Conservation (phyloP, 2,329 filamentous ascomycete species). For the Fusarium falciforme region DNA sequence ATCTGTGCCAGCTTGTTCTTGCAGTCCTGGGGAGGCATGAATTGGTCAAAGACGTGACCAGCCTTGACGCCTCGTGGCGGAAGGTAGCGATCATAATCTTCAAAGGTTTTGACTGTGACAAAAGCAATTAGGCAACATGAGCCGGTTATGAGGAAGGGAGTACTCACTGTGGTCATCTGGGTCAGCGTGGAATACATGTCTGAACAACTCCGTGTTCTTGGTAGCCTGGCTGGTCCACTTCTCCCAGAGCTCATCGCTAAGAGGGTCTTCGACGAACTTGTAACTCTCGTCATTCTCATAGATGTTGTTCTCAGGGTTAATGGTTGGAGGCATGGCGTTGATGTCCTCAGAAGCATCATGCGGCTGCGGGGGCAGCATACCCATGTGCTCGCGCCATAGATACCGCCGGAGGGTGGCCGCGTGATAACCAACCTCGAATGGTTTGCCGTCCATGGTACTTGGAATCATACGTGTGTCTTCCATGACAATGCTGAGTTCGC, state of each 20-base stretch:
- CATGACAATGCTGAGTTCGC: constrained; percentile 90
- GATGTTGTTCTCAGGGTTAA: constrained; percentile 74
- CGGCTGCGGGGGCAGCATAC: constrained; percentile 79
- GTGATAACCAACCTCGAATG: constrained; percentile 83
- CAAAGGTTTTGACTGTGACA: constrained; percentile 79
- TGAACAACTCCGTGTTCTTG: constrained; percentile 78
- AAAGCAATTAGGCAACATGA: constrained; percentile 16
- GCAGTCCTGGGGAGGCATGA: constrained; percentile 78
- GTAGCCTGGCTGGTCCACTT: constrained; percentile 77
- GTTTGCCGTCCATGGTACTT: constrained; percentile 81
- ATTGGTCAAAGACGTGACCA: constrained; percentile 88
- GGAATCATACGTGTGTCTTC: constrained; percentile 80
- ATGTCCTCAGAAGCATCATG: constrained; percentile 74
- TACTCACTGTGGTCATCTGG: constrained; percentile 82
- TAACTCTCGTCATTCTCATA: constrained; percentile 69
- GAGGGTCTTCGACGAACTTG: constrained; percentile 76
- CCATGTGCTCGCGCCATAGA: constrained; percentile 91
- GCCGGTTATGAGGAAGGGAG: not conserved
- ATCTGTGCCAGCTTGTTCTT: constrained; percentile 81
- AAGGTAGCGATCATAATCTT: constrained; percentile 86
- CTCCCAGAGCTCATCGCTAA: constrained; percentile 73
- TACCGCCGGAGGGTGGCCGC: constrained; percentile 83
- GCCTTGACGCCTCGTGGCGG: constrained; percentile 77
- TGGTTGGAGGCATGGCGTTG: constrained; percentile 78
- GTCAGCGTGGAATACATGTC: constrained; percentile 87